Conservation (phyloP, 768 basidiomycete species). For the Trametes maxima region DNA sequence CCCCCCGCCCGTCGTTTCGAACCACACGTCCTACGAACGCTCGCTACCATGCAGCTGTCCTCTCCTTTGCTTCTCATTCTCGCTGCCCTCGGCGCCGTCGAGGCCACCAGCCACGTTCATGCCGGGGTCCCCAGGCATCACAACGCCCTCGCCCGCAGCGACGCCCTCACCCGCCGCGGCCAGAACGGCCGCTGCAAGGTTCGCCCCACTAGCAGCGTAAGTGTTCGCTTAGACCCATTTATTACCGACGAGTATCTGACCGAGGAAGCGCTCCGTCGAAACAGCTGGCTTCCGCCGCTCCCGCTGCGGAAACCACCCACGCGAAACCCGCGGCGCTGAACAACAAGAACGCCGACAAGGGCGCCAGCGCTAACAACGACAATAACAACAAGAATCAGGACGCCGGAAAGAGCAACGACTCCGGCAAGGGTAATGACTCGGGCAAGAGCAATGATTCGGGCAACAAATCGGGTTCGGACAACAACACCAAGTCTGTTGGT, state of each 20-base stretch:
- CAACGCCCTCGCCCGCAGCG: constrained; percentile 4
- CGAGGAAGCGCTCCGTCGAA: background rate
- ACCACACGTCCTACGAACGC: constrained; percentile 16
- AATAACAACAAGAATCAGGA: constrained; percentile 10
- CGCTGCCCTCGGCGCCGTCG: constrained; percentile 30
- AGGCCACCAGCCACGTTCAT: constrained; percentile 41
- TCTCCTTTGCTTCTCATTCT: constrained; percentile 43
- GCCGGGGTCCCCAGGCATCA: constrained; percentile 28
- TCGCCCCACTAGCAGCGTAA: constrained; percentile 2
- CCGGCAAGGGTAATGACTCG: background rate
- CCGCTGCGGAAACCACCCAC: constrained; percentile 9
- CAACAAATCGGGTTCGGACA: background rate
- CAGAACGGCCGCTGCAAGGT: constrained; percentile 13
- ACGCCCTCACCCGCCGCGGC: constrained; percentile 2
- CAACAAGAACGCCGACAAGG: constrained; percentile 1
- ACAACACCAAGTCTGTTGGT: constrained; percentile 3
- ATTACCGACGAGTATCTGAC: background rate
- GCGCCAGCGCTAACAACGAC: background rate
- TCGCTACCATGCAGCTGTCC: constrained; percentile 46
- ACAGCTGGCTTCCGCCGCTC: constrained; percentile 3
- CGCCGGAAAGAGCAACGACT: background rate
- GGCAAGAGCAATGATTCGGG: constrained; percentile 17
- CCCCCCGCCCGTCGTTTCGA: too few relatives aligned
- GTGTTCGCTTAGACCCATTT: background rate
- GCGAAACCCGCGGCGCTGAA: constrained; percentile 9